phyloP scores from a whole-genome alignment of 148 eudicot genomes.

The Vaccinium corymbosum region DNA sequence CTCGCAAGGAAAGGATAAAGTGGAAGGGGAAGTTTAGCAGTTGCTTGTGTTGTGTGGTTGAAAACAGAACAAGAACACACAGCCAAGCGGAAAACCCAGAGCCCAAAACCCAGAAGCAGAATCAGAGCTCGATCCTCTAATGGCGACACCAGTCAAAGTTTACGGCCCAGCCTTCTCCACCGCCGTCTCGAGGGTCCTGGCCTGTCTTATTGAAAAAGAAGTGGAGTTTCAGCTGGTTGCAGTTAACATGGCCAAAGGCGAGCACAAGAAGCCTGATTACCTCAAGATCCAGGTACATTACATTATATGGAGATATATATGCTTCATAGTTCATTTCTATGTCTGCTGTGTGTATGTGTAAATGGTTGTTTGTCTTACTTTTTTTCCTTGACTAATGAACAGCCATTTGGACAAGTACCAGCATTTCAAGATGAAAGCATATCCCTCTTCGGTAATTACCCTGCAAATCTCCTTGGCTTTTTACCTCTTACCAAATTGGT shows the following conservation, averaged over 20 bases:
- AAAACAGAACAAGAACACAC: not conserved
- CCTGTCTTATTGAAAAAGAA: conserved; percentile 75
- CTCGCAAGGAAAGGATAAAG: conserved; percentile 4
- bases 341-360: not conserved
- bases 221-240: conserved; percentile 52
- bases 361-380: not conserved
- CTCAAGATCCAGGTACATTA: conserved; percentile 63
- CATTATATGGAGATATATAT: not conserved
- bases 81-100: not conserved
- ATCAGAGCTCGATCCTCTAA: conserved; percentile 12
- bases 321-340: not conserved
- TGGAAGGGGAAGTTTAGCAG: not conserved
- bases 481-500: not conserved
- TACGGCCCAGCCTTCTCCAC: conserved; percentile 74
- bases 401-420: conserved; percentile 96
- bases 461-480: not conserved
- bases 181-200: conserved; percentile 71
- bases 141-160: conserved; percentile 67
- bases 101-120: not conserved
- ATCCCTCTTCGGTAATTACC: conserved; percentile 62
- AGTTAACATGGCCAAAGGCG: conserved; percentile 64
- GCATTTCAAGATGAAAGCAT: conserved; percentile 76
- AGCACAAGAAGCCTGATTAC: conserved; percentile 67
- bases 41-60: not conserved
- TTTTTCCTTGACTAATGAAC: conserved; percentile 9